phyloP scores from a whole-genome alignment of 306 rosid species.

The Acacia crassicarpa region DNA sequence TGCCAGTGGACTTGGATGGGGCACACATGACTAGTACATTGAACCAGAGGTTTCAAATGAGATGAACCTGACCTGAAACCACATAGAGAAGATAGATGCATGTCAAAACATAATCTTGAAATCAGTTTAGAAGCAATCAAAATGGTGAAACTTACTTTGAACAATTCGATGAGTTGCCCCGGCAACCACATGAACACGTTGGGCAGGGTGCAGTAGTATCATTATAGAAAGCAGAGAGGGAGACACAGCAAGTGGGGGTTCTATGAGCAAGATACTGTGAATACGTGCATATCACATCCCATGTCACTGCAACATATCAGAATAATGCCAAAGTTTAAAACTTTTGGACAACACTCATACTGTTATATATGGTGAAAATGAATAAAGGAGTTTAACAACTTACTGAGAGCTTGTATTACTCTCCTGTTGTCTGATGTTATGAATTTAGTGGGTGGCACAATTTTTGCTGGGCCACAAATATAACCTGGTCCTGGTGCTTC shows the following conservation, averaged over 20 bases:
- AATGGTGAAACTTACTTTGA: conserved; percentile 56
- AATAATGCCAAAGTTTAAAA: background rate
- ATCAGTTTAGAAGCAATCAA: conserved; percentile 11
- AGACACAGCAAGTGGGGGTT: conserved; percentile 81
- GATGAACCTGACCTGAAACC: conserved; percentile 57
- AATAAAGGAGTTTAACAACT: conserved; percentile 35
- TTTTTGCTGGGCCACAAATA: conserved; percentile 65
- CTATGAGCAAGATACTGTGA: conserved; percentile 81
- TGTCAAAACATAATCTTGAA: background rate
- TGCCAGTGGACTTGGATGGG: conserved; percentile 96
- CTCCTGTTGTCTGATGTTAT: conserved; percentile 64
- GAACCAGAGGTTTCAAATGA: conserved; percentile 70
- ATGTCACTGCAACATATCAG: conserved; percentile 72
- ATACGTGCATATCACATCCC: conserved; percentile 84
- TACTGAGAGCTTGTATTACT: conserved; percentile 77
- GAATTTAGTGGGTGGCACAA: conserved; percentile 60
- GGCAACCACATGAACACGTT: conserved; percentile 81
- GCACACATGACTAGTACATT: conserved; percentile 83
- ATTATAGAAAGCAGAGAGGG: conserved; percentile 82
- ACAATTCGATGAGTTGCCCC: conserved; percentile 55
- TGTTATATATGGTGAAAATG: background rate
- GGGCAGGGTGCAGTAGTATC: conserved; percentile 70
- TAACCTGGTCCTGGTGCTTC: conserved; percentile 87
- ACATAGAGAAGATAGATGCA: background rate
- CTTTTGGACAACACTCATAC: background rate